phyloP scores from a whole-genome alignment of 495 filamentous ascomycete genomes.

The Patellaria atrata region DNA sequence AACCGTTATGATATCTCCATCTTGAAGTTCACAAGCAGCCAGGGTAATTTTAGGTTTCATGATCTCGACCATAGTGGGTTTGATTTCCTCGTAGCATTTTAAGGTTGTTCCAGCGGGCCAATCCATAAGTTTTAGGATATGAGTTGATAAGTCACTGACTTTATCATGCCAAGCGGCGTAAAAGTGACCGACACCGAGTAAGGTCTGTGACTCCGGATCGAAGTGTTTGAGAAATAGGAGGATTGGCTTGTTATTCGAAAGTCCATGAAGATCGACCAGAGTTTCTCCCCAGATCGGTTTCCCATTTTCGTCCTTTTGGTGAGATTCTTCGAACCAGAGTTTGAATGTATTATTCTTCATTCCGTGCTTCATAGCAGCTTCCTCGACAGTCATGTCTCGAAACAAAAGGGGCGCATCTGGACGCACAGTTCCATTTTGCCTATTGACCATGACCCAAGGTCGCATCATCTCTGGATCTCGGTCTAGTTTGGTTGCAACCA shows the following conservation, averaged over 20 bases:
- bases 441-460: constrained; percentile 95
- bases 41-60: constrained; percentile 86
- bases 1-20: constrained; percentile 95
- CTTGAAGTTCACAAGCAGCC: constrained; percentile 82
- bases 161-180: constrained; percentile 80
- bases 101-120: constrained; percentile 53
- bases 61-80: constrained; percentile 87
- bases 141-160: constrained; percentile 68
- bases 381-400: constrained; percentile 65
- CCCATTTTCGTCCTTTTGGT: constrained; percentile 50
- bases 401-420: constrained; percentile 77
- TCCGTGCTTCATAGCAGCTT: constrained; percentile 51
- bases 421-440: constrained; percentile 90
- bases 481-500: constrained; percentile 52
- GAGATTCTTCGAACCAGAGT: constrained; percentile 67
- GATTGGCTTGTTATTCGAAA: constrained; percentile 38
- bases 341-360: constrained; percentile 62
- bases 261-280: constrained; percentile 30
- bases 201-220: constrained; percentile 56
- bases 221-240: constrained; percentile 90
- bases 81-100: constrained; percentile 88
- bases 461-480: constrained; percentile 51
- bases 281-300: constrained; percentile 52
- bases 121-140: constrained; percentile 70
- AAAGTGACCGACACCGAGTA: constrained; percentile 62